Base-by-base conservation (phyloP, 2,329 filamentous ascomycete species). In the Ophiostoma sp. region DNA sequence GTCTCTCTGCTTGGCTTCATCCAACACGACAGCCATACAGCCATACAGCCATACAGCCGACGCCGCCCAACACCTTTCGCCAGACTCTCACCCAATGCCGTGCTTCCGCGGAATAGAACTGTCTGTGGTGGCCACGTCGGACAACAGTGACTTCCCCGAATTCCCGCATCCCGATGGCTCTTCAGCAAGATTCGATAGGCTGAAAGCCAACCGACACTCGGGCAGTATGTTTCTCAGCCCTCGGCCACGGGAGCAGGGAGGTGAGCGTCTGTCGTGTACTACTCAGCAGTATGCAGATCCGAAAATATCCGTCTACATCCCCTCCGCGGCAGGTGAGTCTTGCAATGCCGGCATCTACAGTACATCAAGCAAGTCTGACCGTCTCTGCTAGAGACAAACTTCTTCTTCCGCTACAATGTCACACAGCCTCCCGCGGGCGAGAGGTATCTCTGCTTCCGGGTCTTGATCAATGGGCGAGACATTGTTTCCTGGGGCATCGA, bases 101-200 rank as follows among this genome's bases (percentile, higher is more conserved):
- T 79, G 74, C 69, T 79, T 84, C 67, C 79, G 81, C 38, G 82
- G 82, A 9, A 77, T 85, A 66, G 79, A 83, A 41, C 69, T 85
- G 38, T 80, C 78, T 2, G 74, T 85, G 52, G 71, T 68, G 9
- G 68, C 71, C 0, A 73, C 79, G 18, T 74, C 78, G 2, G 76
- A 79, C 58, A 73, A 77, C 16, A 75, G 76, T 2, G 72, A 76
- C 9, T 77, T 87, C 3, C 80, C 81, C 14, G 85, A 87, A 72
- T 86, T 83, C 72, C 81, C 83, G 27, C 83, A 86, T 70, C 83
- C 83, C 0, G 82, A 85, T 65, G 79, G 78, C 65, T 80, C 81
- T 0, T 83, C 81, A 16, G 77, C 81, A 60, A 75, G 73, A 3
- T 76, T 80, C 40, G 68, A 42, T 6, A 42, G 63, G 8, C 18